Conservation (phyloP, 495 filamentous ascomycete genomes). For the Platismatia glauca region DNA sequence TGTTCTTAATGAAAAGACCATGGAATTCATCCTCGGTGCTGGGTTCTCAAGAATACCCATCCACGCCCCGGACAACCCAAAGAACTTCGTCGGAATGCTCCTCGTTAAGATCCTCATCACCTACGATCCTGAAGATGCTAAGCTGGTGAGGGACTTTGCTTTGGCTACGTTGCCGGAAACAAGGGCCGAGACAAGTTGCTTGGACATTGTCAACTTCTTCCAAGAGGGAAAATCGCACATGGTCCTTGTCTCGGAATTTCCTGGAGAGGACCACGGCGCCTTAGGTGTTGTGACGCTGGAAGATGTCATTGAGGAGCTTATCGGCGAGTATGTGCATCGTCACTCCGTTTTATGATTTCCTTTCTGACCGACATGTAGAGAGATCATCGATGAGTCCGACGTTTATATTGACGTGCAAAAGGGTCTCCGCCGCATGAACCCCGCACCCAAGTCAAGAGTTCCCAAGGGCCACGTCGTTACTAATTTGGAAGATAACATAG, state of each 20-base stretch:
- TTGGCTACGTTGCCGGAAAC: constrained; percentile 93
- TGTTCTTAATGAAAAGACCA: constrained; percentile 80
- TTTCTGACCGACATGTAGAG: constrained; percentile 37
- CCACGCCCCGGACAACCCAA: constrained; percentile 68
- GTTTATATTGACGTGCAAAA: constrained; percentile 97
- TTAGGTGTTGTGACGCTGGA: constrained; percentile 91
- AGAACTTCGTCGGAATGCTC: constrained; percentile 94
- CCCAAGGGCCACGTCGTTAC: constrained; percentile 48
- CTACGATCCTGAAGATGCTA: constrained; percentile 90
- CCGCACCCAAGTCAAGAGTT: constrained; percentile 53
- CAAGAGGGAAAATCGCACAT: constrained; percentile 99
- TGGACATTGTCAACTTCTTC: constrained; percentile 99
- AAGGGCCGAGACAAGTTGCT: constrained; percentile 83
- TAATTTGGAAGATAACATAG: constrained; percentile 22
- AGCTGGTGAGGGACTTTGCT: constrained; percentile 76
- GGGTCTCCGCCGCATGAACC: constrained; percentile 73
- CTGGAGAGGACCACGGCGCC: constrained; percentile 80
- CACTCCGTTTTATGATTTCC: neutral
- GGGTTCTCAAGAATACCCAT: constrained; percentile 96
- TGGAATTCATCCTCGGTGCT: constrained; percentile 83
- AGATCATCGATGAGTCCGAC: constrained; percentile 84
- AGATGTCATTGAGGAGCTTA: constrained; percentile 96
- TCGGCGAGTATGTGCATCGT: constrained; percentile 72
- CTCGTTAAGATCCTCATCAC: constrained; percentile 97
- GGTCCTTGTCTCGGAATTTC: constrained; percentile 87